phyloP scores from a whole-genome alignment of 805 yeast species.

The Starmerella riodocensis region DNA sequence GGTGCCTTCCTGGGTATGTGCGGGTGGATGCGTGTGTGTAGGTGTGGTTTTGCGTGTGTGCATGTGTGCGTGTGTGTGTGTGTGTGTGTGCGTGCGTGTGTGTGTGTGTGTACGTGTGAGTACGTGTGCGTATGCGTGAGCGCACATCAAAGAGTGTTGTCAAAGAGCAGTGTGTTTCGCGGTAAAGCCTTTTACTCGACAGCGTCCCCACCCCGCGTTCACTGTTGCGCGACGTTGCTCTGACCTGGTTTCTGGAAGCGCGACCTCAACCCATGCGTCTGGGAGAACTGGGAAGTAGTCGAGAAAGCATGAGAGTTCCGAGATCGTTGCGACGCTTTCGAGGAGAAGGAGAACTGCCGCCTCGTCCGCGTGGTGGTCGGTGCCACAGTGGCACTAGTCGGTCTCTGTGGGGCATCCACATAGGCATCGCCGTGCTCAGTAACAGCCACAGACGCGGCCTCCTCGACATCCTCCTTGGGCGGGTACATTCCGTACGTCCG shows the following conservation, averaged over 20 bases:
- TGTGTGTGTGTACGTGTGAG: no score
- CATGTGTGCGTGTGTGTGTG: no score
- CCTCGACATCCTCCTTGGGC: constrained; percentile 1
- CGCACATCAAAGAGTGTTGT: no score
- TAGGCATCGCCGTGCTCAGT: constrained; percentile 5
- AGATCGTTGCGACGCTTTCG: constrained; percentile 5
- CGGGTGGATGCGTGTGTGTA: no score
- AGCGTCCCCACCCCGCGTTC: no score
- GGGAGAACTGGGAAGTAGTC: constrained; percentile 3
- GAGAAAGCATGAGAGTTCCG: constrained; percentile 9
- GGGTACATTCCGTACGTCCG: constrained; percentile 12
- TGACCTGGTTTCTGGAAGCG: background rate
- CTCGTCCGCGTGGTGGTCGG: background rate
- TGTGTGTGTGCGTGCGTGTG: no score
- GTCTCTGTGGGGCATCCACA: constrained; percentile 2
- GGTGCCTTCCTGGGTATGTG: no score
- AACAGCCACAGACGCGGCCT: background rate
- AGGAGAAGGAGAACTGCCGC: constrained; percentile 8
- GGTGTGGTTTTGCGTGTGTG: no score
- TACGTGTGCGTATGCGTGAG: no score
- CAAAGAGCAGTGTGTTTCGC: no score
- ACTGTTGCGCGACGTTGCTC: no score
- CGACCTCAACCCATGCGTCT: constrained; percentile 10
- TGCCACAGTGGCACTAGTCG: background rate
- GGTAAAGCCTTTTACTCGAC: background rate